These are phyloP conservation scores for Paramecium tetraurelia DNA, from an alignment of 73 alveolate genomes.

Conservation along the genomic window DNA sequence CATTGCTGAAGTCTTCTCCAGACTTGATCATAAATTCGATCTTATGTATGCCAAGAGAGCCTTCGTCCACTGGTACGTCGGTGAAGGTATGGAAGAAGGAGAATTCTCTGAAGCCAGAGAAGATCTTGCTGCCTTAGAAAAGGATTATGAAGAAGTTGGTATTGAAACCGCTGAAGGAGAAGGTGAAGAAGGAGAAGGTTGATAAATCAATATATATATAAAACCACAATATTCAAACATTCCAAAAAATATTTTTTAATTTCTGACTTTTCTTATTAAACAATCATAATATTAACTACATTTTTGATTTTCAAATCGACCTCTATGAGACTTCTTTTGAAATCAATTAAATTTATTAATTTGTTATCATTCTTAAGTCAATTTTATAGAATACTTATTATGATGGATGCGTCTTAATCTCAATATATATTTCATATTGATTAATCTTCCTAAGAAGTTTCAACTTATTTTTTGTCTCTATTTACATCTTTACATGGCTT, in stretches of 20 bases:
- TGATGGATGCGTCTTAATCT: too few relatives aligned
- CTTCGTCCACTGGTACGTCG: conserved; percentile 91
- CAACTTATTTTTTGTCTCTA: too few relatives aligned
- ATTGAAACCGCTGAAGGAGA: conserved; percentile 94
- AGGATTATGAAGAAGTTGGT: conserved; percentile 94
- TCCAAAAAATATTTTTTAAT: not conserved
- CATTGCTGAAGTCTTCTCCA: conserved; percentile 93
- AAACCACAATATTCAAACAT: not conserved
- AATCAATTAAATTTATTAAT: too few relatives aligned
- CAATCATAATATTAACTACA: too few relatives aligned
- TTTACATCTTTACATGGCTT: too few relatives aligned
- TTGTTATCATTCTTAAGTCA: too few relatives aligned
- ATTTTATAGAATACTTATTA: too few relatives aligned
- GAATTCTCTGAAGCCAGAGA: conserved; percentile 96
- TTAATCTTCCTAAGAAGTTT: too few relatives aligned
- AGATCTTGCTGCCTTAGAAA: conserved; percentile 96
- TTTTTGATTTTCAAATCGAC: too few relatives aligned
- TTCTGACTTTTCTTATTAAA: too few relatives aligned
- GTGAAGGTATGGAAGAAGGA: conserved; percentile 90
- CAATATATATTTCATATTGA: too few relatives aligned
- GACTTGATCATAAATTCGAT: conserved; percentile 98
- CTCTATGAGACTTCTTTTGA: too few relatives aligned
- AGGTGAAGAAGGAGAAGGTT: conserved; percentile 71
- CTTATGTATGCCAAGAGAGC: conserved; percentile 96
- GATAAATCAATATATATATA: not conserved